Conservation (phyloP, 1,284 basidiomycete species). For the Marasmius tenuissimus region DNA sequence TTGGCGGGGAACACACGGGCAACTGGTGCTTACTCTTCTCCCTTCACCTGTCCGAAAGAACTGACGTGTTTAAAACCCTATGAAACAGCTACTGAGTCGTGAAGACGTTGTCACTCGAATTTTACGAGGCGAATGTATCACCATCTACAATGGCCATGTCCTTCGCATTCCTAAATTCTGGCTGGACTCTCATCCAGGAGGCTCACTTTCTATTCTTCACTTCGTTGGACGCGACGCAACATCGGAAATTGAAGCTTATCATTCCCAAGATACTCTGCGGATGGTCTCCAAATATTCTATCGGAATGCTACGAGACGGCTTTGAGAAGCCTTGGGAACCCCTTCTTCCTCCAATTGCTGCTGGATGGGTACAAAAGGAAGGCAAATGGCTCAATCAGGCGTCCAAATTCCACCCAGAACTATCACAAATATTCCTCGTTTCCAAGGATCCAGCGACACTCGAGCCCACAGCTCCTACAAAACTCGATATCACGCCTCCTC, state of each 20-base stretch:
- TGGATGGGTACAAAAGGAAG: constrained; percentile 68
- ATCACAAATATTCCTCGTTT: constrained; percentile 65
- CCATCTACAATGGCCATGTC: constrained; percentile 78
- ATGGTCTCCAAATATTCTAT: constrained; percentile 75
- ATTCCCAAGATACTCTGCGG: constrained; percentile 66
- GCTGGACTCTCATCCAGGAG: constrained; percentile 89
- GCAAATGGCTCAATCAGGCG: constrained; percentile 67
- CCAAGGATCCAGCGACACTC: constrained; percentile 29
- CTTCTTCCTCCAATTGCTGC: constrained; percentile 88
- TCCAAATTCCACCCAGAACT: constrained; percentile 39
- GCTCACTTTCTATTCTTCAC: constrained; percentile 87
- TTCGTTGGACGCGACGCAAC: constrained; percentile 95
- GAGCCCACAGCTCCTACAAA: constrained; percentile 45
- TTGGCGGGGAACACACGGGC: too few species aligned
- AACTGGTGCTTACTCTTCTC: too few species aligned
- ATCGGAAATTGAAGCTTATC: constrained; percentile 95
- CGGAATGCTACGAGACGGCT: constrained; percentile 62
- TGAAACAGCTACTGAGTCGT: constrained; percentile 40
- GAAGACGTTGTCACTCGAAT: constrained; percentile 68
- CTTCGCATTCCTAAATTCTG: constrained; percentile 83
- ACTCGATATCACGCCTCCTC: constrained; percentile 49
- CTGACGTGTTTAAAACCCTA: background rate
- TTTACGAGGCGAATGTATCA: constrained; percentile 74
- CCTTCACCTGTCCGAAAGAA: too few species aligned
- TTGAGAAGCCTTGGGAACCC: constrained; percentile 67